Conservation (phyloP, 2,329 filamentous ascomycete genomes). For the Fusarium brevicatenulatum region DNA sequence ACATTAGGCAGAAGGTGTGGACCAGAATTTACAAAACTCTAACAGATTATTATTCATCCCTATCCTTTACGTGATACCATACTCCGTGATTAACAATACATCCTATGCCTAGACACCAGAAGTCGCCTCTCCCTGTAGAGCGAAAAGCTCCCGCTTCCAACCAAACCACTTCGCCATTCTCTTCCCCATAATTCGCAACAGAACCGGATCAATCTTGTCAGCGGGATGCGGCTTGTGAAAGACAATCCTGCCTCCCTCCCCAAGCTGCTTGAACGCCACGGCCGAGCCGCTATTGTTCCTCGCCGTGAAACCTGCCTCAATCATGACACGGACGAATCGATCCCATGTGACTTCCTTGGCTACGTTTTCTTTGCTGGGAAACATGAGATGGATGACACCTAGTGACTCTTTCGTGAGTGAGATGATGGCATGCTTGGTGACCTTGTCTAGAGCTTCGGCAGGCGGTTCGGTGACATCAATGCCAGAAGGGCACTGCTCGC, state of each 20-base stretch:
- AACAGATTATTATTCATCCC: background rate
- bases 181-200: accelerated
- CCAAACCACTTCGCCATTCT: background rate
- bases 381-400: background rate
- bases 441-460: accelerated
- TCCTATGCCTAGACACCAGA: accelerated
- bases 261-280: background rate
- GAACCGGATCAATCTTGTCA: background rate
- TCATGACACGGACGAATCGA: background rate
- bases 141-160: background rate
- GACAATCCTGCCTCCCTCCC: background rate
- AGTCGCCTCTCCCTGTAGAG: accelerated
- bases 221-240: background rate
- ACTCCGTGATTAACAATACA: accelerated
- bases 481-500: background rate
- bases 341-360: background rate
- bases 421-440: accelerated
- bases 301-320: accelerated
- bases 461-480: background rate
- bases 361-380: accelerated
- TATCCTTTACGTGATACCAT: background rate
- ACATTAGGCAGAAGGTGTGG: accelerated
- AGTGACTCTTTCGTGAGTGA: too few relatives aligned
- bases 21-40: background rate
- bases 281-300: background rate